Evolutionary conservation across 371 early-diverging fungal species (phyloP).

Genomic region (Mucor saturninus): DNA sequence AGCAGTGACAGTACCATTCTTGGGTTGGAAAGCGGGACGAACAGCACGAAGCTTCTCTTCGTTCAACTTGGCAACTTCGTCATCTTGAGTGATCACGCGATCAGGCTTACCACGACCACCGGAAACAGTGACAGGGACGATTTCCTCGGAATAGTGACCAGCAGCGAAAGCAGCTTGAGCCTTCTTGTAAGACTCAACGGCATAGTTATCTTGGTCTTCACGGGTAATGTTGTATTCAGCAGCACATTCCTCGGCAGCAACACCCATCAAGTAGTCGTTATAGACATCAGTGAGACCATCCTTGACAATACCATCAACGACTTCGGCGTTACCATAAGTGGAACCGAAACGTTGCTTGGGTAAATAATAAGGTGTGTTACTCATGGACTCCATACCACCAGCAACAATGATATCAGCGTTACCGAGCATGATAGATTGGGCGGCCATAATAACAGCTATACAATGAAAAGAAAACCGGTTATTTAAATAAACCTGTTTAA

Average conservation of each 20-base stretch:
- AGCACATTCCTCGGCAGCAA: slow-evolving; percentile 94
- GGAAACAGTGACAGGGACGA: slow-evolving; percentile 84
- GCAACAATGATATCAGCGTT: slow-evolving; percentile 86
- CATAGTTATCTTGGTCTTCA: slow-evolving; percentile 89
- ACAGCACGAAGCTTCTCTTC: slow-evolving; percentile 84
- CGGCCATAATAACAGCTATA: slow-evolving; percentile 80
- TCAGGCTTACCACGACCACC: slow-evolving; percentile 88
- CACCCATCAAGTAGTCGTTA: slow-evolving; percentile 89
- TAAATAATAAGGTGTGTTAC: slow-evolving; percentile 92
- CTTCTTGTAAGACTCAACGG: slow-evolving; percentile 84
- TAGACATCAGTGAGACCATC: slow-evolving; percentile 96
- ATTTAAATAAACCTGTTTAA: not conserved
- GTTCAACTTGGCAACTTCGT: slow-evolving; percentile 76
- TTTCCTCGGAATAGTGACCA: slow-evolving; percentile 84
- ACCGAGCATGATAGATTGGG: slow-evolving; percentile 85
- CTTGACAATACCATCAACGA: slow-evolving; percentile 87
- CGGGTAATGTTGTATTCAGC: slow-evolving; percentile 80
- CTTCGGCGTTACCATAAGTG: slow-evolving; percentile 84
- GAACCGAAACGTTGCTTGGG: slow-evolving; percentile 82
- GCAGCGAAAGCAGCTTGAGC: slow-evolving; percentile 83
- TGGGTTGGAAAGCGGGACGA: slow-evolving; percentile 87
- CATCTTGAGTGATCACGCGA: slow-evolving; percentile 77
- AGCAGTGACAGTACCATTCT: slow-evolving; percentile 93
- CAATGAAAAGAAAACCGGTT: slow-evolving; percentile 4
- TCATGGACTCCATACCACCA: slow-evolving; percentile 98